phyloP scores from a whole-genome alignment of 768 basidiomycete species.

The Pseudohyphozyma bogoriensis region DNA sequence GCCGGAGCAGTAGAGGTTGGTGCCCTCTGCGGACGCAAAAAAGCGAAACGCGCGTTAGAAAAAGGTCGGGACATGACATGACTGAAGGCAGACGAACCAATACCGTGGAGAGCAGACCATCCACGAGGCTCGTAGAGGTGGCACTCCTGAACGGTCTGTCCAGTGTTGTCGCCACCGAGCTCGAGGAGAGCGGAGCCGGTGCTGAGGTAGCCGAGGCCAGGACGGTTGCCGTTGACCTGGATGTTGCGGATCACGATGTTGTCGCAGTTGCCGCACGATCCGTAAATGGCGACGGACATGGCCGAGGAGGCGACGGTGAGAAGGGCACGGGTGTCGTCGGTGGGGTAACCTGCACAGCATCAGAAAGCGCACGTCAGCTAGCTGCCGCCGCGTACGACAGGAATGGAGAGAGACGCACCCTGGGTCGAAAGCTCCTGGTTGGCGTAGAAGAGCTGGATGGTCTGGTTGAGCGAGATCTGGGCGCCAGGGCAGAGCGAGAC shows the following conservation, averaged over 20 bases:
- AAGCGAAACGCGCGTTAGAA: no score
- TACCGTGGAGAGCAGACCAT: slow-evolving; percentile 25
- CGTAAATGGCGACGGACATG: slow-evolving; percentile 30
- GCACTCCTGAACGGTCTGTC: slow-evolving; percentile 18
- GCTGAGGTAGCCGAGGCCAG: not conserved
- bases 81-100: not conserved
- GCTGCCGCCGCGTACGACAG: not conserved
- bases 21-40: slow-evolving; percentile 31
- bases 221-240: slow-evolving; percentile 23
- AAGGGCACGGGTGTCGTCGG: slow-evolving; percentile 25
- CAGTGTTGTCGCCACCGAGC: slow-evolving; percentile 15
- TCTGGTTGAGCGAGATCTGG: slow-evolving; percentile 16
- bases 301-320: slow-evolving; percentile 23
- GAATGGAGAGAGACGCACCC: not conserved
- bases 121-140: slow-evolving; percentile 26
- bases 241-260: slow-evolving; percentile 18
- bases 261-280: slow-evolving; percentile 18
- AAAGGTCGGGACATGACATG: no score
- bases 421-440: slow-evolving; percentile 34
- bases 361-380: not conserved
- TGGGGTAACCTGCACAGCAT: slow-evolving; percentile 26
- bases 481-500: slow-evolving; percentile 32
- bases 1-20: slow-evolving; percentile 12
- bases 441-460: slow-evolving; percentile 28
- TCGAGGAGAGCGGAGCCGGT: slow-evolving; percentile 20